These are phyloP conservation scores for Lippia alba DNA, from an alignment of 305 asterid genomes.

Conservation along the genomic window DNA sequence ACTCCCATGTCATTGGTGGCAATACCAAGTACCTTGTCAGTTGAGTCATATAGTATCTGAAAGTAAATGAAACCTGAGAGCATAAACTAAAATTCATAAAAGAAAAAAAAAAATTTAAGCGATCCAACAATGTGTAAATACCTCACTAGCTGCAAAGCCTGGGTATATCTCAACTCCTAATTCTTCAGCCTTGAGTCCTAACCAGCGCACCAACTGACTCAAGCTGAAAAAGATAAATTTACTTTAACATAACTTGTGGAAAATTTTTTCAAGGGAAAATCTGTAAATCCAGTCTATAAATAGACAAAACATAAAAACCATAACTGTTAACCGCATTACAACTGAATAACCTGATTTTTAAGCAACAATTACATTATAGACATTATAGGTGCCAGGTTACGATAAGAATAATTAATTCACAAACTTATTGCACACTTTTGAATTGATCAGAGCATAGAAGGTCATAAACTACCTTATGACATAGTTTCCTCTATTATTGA, in stretches of 20 bases:
- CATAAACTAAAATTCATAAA: conserved; percentile 27
- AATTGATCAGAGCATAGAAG: conserved; percentile 17
- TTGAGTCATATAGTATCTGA: conserved; percentile 73
- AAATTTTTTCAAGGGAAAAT: conserved; percentile 20
- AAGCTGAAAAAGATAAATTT: conserved; percentile 61
- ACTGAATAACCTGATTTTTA: background rate
- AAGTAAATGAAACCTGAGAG: conserved; percentile 33
- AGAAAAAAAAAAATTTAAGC: background rate
- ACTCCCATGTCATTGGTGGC: conserved; percentile 99
- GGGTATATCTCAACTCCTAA: conserved; percentile 98
- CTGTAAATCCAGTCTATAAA: too few species aligned
- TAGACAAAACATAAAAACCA: conserved; percentile 7
- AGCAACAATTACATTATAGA: conserved; percentile 19
- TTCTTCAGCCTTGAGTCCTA: conserved; percentile 96
- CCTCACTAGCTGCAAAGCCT: conserved; percentile 99
- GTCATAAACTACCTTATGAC: conserved; percentile 74
- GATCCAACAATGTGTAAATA: conserved; percentile 34
- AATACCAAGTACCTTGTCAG: conserved; percentile 79
- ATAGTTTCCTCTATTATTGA: conserved; percentile 84
- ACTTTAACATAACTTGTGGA: conserved; percentile 31
- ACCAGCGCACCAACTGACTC: conserved; percentile 94
- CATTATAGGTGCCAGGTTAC: conserved; percentile 2
- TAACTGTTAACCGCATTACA: conserved; percentile 18
- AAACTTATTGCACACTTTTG: conserved; percentile 18
- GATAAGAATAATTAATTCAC: too few species aligned